These are phyloP conservation scores for Citrus cavaleriei DNA, from an alignment of 345 rosid species.

Conservation along the genomic window DNA sequence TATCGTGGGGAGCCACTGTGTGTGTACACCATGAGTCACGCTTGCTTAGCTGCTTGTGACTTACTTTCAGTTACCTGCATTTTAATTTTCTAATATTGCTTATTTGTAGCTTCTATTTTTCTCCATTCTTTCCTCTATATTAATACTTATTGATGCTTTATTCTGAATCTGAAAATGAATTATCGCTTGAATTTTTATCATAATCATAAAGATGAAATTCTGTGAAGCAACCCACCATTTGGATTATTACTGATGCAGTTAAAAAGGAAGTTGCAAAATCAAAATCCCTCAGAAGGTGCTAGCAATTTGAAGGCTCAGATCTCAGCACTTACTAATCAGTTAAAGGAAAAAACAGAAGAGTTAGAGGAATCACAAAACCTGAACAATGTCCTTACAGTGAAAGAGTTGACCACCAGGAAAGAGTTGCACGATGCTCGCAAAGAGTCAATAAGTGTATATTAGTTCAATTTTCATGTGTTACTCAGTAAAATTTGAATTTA, in stretches of 20 bases:
- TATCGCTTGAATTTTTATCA: background rate
- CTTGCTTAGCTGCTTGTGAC: background rate
- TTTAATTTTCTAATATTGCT: background rate
- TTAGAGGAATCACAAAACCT: conserved; percentile 14
- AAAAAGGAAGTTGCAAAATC: conserved; percentile 14
- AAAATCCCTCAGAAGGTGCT: background rate
- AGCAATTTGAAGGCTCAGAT: conserved; percentile 7
- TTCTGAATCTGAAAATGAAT: background rate
- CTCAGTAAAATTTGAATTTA: background rate
- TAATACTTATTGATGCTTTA: background rate
- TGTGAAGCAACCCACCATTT: background rate
- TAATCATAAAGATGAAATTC: background rate
- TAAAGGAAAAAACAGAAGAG: conserved; percentile 21
- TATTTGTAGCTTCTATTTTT: background rate
- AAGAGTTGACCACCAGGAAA: conserved; percentile 14
- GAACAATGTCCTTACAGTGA: conserved; percentile 1
- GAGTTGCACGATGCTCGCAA: conserved; percentile 34
- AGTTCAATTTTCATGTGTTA: background rate
- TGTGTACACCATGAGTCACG: background rate
- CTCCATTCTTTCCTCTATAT: background rate
- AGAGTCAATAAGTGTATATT: conserved; percentile 24
- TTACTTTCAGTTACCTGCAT: background rate
- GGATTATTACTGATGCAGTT: conserved; percentile 15
- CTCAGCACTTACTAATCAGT: conserved; percentile 6
- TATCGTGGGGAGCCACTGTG: background rate